Conservation (phyloP, 805 yeast species). For the Ascoidea asiatica region DNA sequence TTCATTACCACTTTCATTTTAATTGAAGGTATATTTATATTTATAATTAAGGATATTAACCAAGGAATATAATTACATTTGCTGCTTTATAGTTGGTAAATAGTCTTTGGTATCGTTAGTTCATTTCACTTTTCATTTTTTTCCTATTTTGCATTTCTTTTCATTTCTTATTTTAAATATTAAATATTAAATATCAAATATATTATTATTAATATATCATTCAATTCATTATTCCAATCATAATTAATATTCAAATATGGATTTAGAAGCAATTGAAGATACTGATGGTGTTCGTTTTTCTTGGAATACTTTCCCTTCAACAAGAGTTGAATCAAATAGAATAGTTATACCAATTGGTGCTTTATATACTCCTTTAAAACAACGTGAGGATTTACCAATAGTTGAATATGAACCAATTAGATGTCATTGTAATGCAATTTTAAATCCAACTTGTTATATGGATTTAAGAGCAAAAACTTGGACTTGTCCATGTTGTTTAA, state of each 20-base stretch:
- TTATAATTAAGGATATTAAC: too few species aligned
- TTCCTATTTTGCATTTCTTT: too few species aligned
- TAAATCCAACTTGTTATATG: slow-evolving; percentile 78
- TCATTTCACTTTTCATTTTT: too few species aligned
- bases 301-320: slow-evolving; percentile 81
- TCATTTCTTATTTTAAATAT: too few species aligned
- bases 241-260: slow-evolving; percentile 16
- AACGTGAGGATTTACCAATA: slow-evolving; percentile 59
- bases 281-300: slow-evolving; percentile 60
- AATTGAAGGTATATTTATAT: too few species aligned
- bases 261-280: slow-evolving; percentile 53
- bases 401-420: slow-evolving; percentile 78
- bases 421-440: slow-evolving; percentile 76
- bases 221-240: too few species aligned
- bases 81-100: too few species aligned
- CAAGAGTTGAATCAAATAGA: slow-evolving; percentile 79
- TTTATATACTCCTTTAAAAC: slow-evolving; percentile 85
- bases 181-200: too few species aligned
- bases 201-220: too few species aligned
- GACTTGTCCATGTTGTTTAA: slow-evolving; percentile 75
- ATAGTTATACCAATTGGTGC: slow-evolving; percentile 92
- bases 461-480: slow-evolving; percentile 67
- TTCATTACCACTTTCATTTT: too few species aligned
- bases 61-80: too few species aligned
- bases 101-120: too few species aligned